Conservation (phyloP, 1,284 basidiomycete species). For the Ganoderma meredithae region DNA sequence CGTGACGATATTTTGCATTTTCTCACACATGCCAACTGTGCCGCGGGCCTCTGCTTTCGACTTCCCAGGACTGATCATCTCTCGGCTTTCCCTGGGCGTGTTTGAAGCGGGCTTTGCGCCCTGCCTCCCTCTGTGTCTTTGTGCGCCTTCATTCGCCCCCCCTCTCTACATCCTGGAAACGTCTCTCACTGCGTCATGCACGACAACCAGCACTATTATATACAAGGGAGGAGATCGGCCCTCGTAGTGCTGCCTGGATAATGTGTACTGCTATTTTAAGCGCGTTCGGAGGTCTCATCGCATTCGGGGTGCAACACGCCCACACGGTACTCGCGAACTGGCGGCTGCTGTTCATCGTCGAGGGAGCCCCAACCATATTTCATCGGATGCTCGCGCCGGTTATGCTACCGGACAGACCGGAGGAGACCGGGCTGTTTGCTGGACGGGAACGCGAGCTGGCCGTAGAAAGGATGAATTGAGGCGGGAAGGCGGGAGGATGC, state of each 20-base stretch:
- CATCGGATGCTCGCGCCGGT: conserved; percentile 72
- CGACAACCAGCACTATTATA: conserved; percentile 69
- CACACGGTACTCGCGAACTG: conserved; percentile 61
- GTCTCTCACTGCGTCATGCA: not conserved
- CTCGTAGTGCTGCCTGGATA: conserved; percentile 80
- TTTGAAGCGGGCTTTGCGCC: conserved; percentile 81
- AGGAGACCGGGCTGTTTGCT: conserved; percentile 73
- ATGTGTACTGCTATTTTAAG: conserved; percentile 82
- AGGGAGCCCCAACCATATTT: conserved; percentile 75
- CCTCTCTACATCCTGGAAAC: no score
- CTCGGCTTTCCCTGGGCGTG: conserved; percentile 67
- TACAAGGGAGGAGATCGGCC: conserved; percentile 74
- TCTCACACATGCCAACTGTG: not conserved
- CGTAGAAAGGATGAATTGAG: conserved; percentile 76
- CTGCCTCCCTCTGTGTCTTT: conserved; percentile 77
- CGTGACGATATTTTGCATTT: not conserved
- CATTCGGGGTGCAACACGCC: conserved; percentile 72
- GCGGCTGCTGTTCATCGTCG: conserved; percentile 81
- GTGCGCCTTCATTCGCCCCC: no score
- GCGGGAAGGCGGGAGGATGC: conserved; percentile 65
- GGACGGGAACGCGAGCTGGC: conserved; percentile 79
- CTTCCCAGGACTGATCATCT: conserved; percentile 63
- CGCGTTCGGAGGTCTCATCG: conserved; percentile 82
- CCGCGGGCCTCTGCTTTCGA: conserved; percentile 62
- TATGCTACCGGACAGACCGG: conserved; percentile 80